A percentile compares a stretch with the other conserved stretches of the same genome.
Conservation (phyloP, 768 basidiomycete genomes). For the Pleurotus eryngii region DNA sequence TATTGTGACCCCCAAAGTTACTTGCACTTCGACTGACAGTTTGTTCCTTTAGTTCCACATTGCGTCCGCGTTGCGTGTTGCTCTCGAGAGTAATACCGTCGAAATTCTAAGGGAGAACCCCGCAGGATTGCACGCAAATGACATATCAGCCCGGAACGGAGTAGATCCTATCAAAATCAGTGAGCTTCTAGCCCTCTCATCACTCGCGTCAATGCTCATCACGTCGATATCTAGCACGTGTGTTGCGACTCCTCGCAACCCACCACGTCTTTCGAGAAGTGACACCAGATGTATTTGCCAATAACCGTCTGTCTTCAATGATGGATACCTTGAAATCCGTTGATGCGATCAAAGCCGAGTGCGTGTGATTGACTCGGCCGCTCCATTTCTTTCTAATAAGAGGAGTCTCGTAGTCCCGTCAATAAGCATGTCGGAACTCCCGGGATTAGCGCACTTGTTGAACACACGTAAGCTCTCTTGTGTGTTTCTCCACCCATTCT, state of each 20-base stretch:
- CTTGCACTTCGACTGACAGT: no score
- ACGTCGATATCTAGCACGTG: slow-evolving; percentile 19
- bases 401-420: slow-evolving; percentile 12
- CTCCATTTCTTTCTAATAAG: not conserved
- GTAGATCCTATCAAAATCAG: slow-evolving; percentile 29
- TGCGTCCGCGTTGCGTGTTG: slow-evolving; percentile 8
- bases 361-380: not conserved
- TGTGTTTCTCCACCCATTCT: not conserved
- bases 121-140: slow-evolving; percentile 30
- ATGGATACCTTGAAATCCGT: slow-evolving; percentile 26
- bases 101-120: not conserved
- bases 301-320: slow-evolving; percentile 31
- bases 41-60: slow-evolving; percentile 9
- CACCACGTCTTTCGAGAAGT: slow-evolving; percentile 34
- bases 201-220: not conserved
- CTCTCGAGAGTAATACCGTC: not conserved
- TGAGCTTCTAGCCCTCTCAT: slow-evolving; percentile 5
- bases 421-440: slow-evolving; percentile 15
- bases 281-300: slow-evolving; percentile 27
- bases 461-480: slow-evolving; percentile 10
- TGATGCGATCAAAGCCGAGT: slow-evolving; percentile 26
- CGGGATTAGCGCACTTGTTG: slow-evolving; percentile 13
- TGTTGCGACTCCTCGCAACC: slow-evolving; percentile 31
- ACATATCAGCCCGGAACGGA: slow-evolving; percentile 26
- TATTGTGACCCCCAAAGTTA: slow-evolving; percentile 4